A percentile compares a stretch with the other conserved stretches of the same genome.
Evolutionary conservation across 169 alveolate species (phyloP).

Genomic region (Plasmodium gonderi): DNA sequence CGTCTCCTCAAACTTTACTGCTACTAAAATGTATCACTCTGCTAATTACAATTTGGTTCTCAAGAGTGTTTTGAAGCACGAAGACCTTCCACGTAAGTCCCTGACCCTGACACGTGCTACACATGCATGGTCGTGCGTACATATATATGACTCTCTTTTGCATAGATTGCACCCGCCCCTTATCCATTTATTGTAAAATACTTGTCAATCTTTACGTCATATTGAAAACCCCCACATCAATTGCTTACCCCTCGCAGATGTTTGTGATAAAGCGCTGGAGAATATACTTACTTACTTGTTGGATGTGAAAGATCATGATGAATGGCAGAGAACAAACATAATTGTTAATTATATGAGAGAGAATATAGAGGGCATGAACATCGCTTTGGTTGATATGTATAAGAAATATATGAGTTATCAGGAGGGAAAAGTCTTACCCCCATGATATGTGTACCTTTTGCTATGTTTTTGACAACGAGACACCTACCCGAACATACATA

Average conservation of each 20-base stretch:
- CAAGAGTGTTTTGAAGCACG: constrained; percentile 13
- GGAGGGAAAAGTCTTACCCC: not conserved
- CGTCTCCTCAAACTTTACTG: constrained; percentile 29
- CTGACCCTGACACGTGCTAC: not conserved
- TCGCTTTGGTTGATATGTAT: constrained; percentile 47
- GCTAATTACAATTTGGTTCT: constrained; percentile 31
- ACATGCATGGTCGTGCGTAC: not conserved
- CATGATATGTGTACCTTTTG: too few relatives aligned
- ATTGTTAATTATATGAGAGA: constrained; percentile 42
- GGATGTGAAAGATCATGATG: constrained; percentile 6
- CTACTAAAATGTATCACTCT: constrained; percentile 51
- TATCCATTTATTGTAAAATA: too few relatives aligned
- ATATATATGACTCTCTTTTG: not conserved
- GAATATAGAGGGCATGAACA: constrained; percentile 53
- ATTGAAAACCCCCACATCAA: not conserved
- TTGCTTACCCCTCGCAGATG: constrained; percentile 18
- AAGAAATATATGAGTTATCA: constrained; percentile 32
- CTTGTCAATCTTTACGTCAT: too few relatives aligned
- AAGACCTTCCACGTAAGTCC: constrained; percentile 32
- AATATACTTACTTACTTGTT: constrained; percentile 8
- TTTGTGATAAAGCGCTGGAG: constrained; percentile 36
- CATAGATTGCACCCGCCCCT: too few relatives aligned
- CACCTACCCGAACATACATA: too few relatives aligned
- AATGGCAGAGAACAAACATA: not conserved
- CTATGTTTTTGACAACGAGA: too few relatives aligned